Evolutionary conservation across 768 basidiomycete species (phyloP).

Genomic region (Lanmaoa rubissima): DNA sequence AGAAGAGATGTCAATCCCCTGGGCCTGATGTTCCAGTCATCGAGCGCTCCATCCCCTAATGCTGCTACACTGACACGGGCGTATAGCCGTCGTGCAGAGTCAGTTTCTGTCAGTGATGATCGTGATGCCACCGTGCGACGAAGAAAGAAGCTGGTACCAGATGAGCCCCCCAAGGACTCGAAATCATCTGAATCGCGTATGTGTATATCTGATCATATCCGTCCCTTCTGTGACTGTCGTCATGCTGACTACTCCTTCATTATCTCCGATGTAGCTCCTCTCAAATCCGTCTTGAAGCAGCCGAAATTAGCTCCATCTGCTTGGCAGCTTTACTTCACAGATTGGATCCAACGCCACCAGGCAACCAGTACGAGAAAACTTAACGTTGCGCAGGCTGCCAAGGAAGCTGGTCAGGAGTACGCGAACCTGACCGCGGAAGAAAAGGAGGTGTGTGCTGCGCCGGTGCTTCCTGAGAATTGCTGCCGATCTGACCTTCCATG

Average conservation of each 20-base stretch:
- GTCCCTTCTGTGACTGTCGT: slow-evolving; percentile 27
- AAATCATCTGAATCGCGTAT: slow-evolving; percentile 48
- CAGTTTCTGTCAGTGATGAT: slow-evolving; percentile 57
- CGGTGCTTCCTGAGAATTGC: slow-evolving; percentile 25
- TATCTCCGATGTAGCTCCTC: slow-evolving; percentile 47
- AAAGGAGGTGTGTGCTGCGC: slow-evolving; percentile 64
- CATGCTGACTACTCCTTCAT: slow-evolving; percentile 27
- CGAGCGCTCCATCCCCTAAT: slow-evolving; percentile 64
- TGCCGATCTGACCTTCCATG: slow-evolving; percentile 20
- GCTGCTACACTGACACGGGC: slow-evolving; percentile 50
- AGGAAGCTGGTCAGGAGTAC: slow-evolving; percentile 91
- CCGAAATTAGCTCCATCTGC: slow-evolving; percentile 92
- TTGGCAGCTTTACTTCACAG: slow-evolving; percentile 96
- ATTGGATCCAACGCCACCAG: slow-evolving; percentile 89
- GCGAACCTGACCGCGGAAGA: slow-evolving; percentile 72
- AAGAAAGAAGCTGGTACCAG: slow-evolving; percentile 43
- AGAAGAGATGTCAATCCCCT: slow-evolving; percentile 44
- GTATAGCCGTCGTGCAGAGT: slow-evolving; percentile 69
- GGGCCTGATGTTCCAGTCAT: slow-evolving; percentile 61
- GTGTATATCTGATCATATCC: slow-evolving; percentile 35
- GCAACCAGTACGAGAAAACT: slow-evolving; percentile 78
- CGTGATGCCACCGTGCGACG: slow-evolving; percentile 73
- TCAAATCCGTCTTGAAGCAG: slow-evolving; percentile 78
- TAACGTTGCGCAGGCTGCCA: slow-evolving; percentile 93
- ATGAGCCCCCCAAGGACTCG: slow-evolving; percentile 36